A percentile compares a stretch with the other conserved stretches of the same genome.
phyloP scores from a whole-genome alignment of 345 rosid genomes.

The Psidium guajava region DNA sequence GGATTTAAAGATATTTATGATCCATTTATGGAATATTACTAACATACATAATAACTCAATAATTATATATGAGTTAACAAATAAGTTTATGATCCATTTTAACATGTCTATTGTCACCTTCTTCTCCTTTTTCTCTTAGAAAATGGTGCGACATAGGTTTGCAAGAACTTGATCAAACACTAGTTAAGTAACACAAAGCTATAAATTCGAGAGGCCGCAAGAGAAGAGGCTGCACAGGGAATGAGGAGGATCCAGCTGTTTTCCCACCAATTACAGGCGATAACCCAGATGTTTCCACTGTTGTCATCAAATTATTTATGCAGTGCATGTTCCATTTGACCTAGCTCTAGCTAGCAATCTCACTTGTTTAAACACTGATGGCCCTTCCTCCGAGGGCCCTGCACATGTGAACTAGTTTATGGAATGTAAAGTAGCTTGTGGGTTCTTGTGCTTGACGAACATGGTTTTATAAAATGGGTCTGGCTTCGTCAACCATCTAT shows the following conservation, averaged over 20 bases:
- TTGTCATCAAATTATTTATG: not conserved
- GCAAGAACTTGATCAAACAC: not conserved
- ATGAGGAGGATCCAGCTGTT: not conserved
- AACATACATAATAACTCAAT: too few relatives aligned
- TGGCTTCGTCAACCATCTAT: not conserved
- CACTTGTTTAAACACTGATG: not conserved
- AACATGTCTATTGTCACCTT: not conserved
- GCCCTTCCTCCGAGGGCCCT: not conserved
- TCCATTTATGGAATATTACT: too few relatives aligned
- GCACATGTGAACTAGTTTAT: not conserved
- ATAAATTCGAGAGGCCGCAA: not conserved
- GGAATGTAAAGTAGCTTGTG: not conserved
- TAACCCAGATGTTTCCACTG: not conserved
- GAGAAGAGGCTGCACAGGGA: not conserved
- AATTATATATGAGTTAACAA: too few relatives aligned
- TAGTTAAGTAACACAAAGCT: not conserved
- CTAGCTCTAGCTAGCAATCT: not conserved
- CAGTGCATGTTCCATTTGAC: not conserved
- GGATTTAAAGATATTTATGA: too few relatives aligned
- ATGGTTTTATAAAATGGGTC: not conserved
- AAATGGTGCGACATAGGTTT: not conserved
- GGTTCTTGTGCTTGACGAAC: not conserved
- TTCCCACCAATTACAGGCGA: not conserved
- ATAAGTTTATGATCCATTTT: too few relatives aligned
- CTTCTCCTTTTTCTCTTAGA: not conserved